Percentiles rank a stretch among this genome's conserved stretches.
These are phyloP conservation scores for Tetrapyrgos nigripes DNA, from an alignment of 1,284 basidiomycete species.

Conservation along the genomic window DNA sequence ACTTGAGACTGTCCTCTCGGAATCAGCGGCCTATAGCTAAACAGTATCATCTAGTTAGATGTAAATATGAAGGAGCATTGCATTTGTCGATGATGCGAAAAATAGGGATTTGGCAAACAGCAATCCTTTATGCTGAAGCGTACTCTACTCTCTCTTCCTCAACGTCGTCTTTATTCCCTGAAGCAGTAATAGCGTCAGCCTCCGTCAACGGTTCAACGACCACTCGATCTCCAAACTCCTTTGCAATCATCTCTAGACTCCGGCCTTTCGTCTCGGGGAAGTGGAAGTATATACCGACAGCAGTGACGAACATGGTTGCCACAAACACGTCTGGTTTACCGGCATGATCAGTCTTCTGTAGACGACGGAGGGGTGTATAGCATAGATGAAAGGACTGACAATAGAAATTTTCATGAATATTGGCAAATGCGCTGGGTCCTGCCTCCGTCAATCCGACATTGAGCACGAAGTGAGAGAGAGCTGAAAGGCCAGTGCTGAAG, in stretches of 20 bases:
- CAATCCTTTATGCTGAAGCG: too few species aligned
- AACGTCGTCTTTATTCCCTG: neutral
- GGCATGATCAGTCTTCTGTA: too few species aligned
- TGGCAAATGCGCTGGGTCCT: slow-evolving; percentile 21
- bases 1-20: too few species aligned
- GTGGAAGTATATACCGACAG: slow-evolving; percentile 15
- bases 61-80: too few species aligned
- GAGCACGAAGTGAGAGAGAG: slow-evolving; percentile 19
- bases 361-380: neutral
- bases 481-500: slow-evolving; percentile 20
- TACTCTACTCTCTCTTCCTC: neutral
- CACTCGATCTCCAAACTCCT: slow-evolving; percentile 20
- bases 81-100: too few species aligned
- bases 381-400: slow-evolving; percentile 10
- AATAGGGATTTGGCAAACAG: too few species aligned
- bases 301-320: slow-evolving; percentile 15
- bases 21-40: too few species aligned
- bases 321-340: slow-evolving; percentile 21
- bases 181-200: neutral
- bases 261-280: slow-evolving; percentile 25
- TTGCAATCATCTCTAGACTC: slow-evolving; percentile 22
- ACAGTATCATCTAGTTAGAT: too few species aligned
- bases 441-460: slow-evolving; percentile 24
- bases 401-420: slow-evolving; percentile 22
- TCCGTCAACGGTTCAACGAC: neutral